Conservation (phyloP, 306 rosid species). For the Spatholobus suberectus region DNA sequence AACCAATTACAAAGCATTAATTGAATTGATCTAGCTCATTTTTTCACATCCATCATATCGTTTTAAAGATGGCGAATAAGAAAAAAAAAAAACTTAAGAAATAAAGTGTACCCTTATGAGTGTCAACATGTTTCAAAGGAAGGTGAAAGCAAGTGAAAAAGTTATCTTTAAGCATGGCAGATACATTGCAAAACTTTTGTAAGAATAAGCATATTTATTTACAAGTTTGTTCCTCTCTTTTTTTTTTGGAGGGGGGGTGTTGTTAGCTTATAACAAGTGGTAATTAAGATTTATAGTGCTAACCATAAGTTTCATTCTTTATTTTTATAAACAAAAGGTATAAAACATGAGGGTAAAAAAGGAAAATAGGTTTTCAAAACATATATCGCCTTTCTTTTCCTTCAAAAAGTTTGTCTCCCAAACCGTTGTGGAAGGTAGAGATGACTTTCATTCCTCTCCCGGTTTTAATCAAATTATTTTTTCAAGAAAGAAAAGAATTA, state of each 20-base stretch:
- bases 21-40: too few relatives aligned
- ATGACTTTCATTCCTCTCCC: not conserved
- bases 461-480: not conserved
- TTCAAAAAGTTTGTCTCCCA: conserved; percentile 8
- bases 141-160: not conserved
- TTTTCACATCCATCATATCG: not conserved
- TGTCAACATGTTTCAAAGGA: not conserved
- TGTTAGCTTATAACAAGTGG: too few relatives aligned
- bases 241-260: too few relatives aligned
- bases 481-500: not conserved
- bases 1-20: not conserved
- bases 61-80: not conserved
- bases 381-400: not conserved
- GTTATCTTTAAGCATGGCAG: not conserved
- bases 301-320: not conserved
- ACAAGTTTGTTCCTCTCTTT: too few relatives aligned
- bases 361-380: not conserved
- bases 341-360: not conserved
- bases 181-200: not conserved
- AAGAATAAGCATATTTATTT: not conserved
- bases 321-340: not conserved
- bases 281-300: not conserved
- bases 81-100: too few relatives aligned
- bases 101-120: not conserved
- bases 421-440: not conserved